Evolutionary conservation across 2,329 filamentous ascomycete species (phyloP).

Genomic region (Calonectria pseudoturangicola): DNA sequence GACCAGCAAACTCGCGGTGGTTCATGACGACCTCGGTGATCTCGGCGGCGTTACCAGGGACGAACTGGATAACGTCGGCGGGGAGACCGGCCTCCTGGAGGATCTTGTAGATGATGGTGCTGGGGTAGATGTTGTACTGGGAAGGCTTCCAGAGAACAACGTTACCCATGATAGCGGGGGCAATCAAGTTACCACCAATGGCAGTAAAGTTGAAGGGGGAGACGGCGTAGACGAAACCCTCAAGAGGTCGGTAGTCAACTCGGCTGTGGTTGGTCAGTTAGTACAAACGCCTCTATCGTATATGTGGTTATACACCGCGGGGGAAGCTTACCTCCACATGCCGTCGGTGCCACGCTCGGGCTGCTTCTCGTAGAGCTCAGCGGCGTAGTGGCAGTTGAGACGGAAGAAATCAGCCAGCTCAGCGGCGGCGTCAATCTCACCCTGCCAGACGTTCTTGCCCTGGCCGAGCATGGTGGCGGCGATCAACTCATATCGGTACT

Average conservation of each 20-base stretch:
- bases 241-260: conserved; percentile 91
- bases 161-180: conserved; percentile 92
- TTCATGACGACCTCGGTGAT: conserved; percentile 85
- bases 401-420: conserved; percentile 94
- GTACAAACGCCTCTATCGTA: background rate
- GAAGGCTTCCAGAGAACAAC: conserved; percentile 98
- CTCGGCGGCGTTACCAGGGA: conserved; percentile 89
- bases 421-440: conserved; percentile 95
- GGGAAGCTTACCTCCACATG: conserved; percentile 55
- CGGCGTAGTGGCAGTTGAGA: conserved; percentile 94
- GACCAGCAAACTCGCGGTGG: conserved; percentile 88
- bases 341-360: conserved; percentile 57
- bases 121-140: conserved; percentile 88
- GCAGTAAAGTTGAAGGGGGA: conserved; percentile 98
- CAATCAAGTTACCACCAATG: conserved; percentile 89
- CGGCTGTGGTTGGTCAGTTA: conserved; percentile 73
- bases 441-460: conserved; percentile 99
- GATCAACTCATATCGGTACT: conserved; percentile 98
- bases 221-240: conserved; percentile 96
- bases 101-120: conserved; percentile 92
- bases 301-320: background rate
- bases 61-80: conserved; percentile 91
- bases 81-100: conserved; percentile 93
- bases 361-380: conserved; percentile 61
- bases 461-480: conserved; percentile 96